phyloP scores from a whole-genome alignment of 2,329 filamentous ascomycete genomes.

The Endocalyx cinctus region DNA sequence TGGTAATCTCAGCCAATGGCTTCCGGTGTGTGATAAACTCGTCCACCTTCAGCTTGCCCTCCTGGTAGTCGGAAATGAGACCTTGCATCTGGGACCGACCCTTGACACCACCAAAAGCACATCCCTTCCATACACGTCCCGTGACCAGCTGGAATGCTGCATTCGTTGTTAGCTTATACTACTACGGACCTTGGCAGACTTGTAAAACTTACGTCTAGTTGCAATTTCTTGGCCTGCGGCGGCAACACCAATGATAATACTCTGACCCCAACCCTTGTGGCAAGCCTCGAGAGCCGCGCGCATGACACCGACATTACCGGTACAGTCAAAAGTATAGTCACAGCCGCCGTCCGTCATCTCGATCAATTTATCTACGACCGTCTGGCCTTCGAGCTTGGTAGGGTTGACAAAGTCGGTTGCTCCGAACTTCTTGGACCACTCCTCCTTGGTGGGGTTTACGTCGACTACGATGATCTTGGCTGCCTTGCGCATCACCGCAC shows the following conservation, averaged over 20 bases:
- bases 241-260: slow-evolving; percentile 95
- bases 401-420: slow-evolving; percentile 98
- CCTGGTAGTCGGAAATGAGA: slow-evolving; percentile 85
- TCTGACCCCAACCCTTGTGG: slow-evolving; percentile 99
- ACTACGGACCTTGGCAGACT: no score
- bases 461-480: slow-evolving; percentile 69
- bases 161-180: slow-evolving; percentile 16
- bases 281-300: slow-evolving; percentile 91
- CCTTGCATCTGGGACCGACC: slow-evolving; percentile 86
- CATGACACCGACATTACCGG: slow-evolving; percentile 91
- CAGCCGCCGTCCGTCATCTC: slow-evolving; percentile 98
- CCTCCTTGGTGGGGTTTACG: slow-evolving; percentile 85
- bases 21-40: slow-evolving; percentile 99
- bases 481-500: slow-evolving; percentile 79
- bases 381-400: slow-evolving; percentile 69
- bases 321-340: slow-evolving; percentile 99
- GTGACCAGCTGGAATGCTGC: slow-evolving; percentile 97
- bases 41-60: slow-evolving; percentile 90
- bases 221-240: slow-evolving; percentile 94
- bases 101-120: slow-evolving; percentile 97
- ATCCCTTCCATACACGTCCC: slow-evolving; percentile 95
- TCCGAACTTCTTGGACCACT: slow-evolving; percentile 90
- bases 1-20: slow-evolving; percentile 76
- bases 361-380: slow-evolving; percentile 84
- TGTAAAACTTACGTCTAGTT: slow-evolving; percentile 80